Percentiles rank a stretch among this genome's conserved stretches.
These are phyloP conservation scores for Tripidium arundinaceum DNA, from an alignment of 202 grass and related monocot species.

Conservation along the genomic window DNA sequence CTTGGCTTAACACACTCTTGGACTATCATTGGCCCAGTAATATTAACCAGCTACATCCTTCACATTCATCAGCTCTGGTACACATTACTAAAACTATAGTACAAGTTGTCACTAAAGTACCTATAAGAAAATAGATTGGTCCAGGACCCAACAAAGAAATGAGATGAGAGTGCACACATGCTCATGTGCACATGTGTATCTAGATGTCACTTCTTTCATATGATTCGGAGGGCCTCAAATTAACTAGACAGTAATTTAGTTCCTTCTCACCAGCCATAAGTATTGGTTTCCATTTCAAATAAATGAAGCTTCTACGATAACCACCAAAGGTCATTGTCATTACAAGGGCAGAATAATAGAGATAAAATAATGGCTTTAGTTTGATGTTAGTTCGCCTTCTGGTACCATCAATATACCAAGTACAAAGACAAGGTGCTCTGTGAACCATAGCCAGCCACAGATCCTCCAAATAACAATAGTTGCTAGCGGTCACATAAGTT, in stretches of 20 bases:
- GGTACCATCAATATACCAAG: background rate
- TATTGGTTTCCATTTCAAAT: background rate
- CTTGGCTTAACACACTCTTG: background rate
- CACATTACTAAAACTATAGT: slow-evolving; percentile 1
- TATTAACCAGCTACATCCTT: background rate
- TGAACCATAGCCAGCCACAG: no score
- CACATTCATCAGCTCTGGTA: background rate
- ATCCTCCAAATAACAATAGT: no score
- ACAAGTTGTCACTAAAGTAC: background rate
- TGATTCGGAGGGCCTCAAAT: background rate
- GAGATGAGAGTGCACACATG: no score
- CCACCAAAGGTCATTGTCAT: background rate
- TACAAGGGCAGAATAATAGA: background rate
- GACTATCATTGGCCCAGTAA: background rate
- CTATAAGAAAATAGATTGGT: background rate
- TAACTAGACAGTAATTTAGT: background rate
- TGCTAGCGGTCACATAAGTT: background rate
- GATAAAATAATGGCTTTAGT: background rate
- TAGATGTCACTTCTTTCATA: background rate
- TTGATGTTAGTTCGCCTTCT: background rate
- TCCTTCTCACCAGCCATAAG: background rate
- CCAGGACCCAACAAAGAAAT: background rate
- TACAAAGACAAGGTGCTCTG: background rate
- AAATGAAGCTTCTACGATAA: background rate
- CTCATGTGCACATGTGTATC: background rate